phyloP scores from a whole-genome alignment of 2,329 filamentous ascomycete genomes.

The Phialemoniopsis sp. region DNA sequence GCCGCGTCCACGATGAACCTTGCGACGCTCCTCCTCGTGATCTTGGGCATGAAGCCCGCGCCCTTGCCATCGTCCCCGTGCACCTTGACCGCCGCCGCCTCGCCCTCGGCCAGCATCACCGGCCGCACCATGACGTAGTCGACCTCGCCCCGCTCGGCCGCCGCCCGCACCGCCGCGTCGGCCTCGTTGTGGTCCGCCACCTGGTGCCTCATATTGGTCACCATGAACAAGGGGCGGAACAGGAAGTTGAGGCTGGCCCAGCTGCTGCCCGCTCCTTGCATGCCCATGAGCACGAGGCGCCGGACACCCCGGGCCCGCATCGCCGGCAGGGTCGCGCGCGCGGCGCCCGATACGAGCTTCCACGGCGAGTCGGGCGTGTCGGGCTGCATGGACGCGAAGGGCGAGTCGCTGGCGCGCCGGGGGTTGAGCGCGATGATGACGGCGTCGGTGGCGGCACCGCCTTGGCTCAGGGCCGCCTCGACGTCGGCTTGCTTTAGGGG shows the following conservation, averaged over 20 bases:
- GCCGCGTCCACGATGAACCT: conserved; percentile 30
- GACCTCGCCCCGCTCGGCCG: conserved; percentile 7
- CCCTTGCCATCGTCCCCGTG: conserved; percentile 37
- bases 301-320: conserved; percentile 1
- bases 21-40: conserved; percentile 34
- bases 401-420: conserved; percentile 1
- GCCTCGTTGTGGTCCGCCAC: conserved; percentile 1
- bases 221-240: conserved; percentile 1
- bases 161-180: not conserved
- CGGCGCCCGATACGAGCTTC: not conserved
- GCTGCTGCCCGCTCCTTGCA: not conserved
- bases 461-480: conserved; percentile 2
- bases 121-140: conserved; percentile 41
- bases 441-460: conserved; percentile 1
- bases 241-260: not conserved
- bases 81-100: conserved; percentile 27
- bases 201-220: conserved; percentile 1
- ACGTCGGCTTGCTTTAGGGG: not conserved
- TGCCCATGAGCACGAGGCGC: conserved; percentile 1
- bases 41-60: conserved; percentile 30
- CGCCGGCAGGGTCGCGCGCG: not conserved
- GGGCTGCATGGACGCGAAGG: conserved; percentile 2
- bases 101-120: conserved; percentile 33
- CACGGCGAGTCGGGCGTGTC: not conserved
- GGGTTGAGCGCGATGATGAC: conserved; percentile 1